phyloP scores from a whole-genome alignment of 208 protist species.

The Trichomonas tenax region DNA sequence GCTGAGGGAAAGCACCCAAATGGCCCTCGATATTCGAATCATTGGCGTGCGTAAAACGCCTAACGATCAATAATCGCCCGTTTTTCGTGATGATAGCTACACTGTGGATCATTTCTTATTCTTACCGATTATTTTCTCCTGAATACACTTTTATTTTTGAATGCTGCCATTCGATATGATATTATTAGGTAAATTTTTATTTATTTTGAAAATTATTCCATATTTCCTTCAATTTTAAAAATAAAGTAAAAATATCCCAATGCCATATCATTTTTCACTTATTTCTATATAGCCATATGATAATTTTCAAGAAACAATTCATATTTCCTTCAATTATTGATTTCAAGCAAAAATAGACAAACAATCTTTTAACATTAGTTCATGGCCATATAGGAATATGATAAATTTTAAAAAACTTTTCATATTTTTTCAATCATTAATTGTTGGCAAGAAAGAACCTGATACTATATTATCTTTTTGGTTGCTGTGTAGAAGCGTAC shows the following conservation, averaged over 20 bases:
- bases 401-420: too few species aligned
- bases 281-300: too few species aligned
- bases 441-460: too few species aligned
- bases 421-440: too few species aligned
- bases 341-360: too few species aligned
- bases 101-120: not conserved
- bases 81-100: not conserved
- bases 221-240: too few species aligned
- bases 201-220: not conserved
- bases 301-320: too few species aligned
- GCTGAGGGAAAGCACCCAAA: not conserved
- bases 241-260: too few species aligned
- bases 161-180: not conserved
- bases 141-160: not conserved
- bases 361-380: too few species aligned
- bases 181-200: not conserved
- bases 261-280: too few species aligned
- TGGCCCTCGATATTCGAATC: not conserved
- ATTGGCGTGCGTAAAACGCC: not conserved
- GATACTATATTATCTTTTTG: not conserved
- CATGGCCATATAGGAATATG: too few species aligned
- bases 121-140: not conserved
- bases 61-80: not conserved
- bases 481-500: not conserved
- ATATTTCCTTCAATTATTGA: too few species aligned